phyloP scores from a whole-genome alignment of 768 basidiomycete species.

The Mycena galopus region DNA sequence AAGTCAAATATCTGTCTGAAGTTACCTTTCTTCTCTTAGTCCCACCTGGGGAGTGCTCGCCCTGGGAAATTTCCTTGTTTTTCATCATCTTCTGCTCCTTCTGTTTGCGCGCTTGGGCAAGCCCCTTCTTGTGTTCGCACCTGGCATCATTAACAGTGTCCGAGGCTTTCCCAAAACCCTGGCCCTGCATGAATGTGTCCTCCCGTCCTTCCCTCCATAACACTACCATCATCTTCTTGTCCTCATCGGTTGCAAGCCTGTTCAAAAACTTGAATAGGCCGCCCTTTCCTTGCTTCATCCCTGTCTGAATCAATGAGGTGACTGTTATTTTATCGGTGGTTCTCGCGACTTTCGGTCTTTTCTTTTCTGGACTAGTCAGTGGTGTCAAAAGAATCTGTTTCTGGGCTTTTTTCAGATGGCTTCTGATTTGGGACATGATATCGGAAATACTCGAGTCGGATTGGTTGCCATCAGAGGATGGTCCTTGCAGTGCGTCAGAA shows the following conservation, averaged over 20 bases:
- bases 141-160: neutral
- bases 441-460: neutral
- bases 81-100: neutral
- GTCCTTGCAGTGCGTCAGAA: neutral
- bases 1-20: neutral
- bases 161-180: neutral
- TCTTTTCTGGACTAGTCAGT: slow-evolving; percentile 15
- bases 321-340: neutral
- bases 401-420: neutral
- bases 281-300: neutral
- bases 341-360: neutral
- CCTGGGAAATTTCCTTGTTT: neutral
- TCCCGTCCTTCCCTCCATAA: neutral
- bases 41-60: neutral
- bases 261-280: neutral
- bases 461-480: neutral
- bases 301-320: neutral
- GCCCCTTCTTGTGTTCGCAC: neutral
- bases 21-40: slow-evolving; percentile 9
- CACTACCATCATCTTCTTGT: neutral
- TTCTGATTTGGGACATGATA: neutral
- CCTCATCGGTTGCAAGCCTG: slow-evolving; percentile 9
- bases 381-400: slow-evolving; percentile 7
- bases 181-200: neutral
- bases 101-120: slow-evolving; percentile 1